Evolutionary conservation across 495 filamentous ascomycete species (phyloP), one percentile per base, ranked within the genome.

Genomic region (Cryomyces minteri): DNA sequence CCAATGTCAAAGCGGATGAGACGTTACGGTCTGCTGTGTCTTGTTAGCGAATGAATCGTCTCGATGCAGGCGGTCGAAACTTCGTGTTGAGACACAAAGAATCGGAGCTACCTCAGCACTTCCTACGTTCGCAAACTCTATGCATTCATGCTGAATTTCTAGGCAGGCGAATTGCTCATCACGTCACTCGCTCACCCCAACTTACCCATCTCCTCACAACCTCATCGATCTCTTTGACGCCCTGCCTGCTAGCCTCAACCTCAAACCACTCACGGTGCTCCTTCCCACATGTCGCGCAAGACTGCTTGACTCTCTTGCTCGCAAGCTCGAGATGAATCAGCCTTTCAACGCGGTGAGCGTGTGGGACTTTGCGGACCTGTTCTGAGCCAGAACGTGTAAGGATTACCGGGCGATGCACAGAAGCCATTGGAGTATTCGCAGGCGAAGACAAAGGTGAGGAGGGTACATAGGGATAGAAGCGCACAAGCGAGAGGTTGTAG

Each of bases 261-360:
- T 90, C 87, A 61, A 99, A 96, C 90, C 90, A 99, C 60, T 99
- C 90, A 34, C 77, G 67, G 62, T 99, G 92, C 52, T 83, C 79
- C 60, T 77, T 84, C 8, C 88, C 87, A 58, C 90, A 99, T 6
- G 73, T 72, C 6, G 65, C 61, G 57, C 90, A 99, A 39, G 69
- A 69, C 12, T 77, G 74, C 48, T 75, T 70, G 7, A 84, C 64
- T 11, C 80, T 72, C 43, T 74, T 66, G 31, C 79, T 80, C 5
- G 66, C 68, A 29, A 99, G 69, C 66, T 99, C 90, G 25, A 95
- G 60, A 57, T 98, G 90, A 45, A 96, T 87, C 41, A 98, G 62
- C 5, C 82, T 66, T 64, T 98, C 90, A 10, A 96, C 87, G 42
- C 83, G 82, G 63, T 94, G 79, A 18, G 76, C 81, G 64, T 88